Evolutionary conservation across 2,329 filamentous ascomycete species (phyloP), one percentile per base, ranked within the genome.

Genomic region (Talaromyces piceae): DNA sequence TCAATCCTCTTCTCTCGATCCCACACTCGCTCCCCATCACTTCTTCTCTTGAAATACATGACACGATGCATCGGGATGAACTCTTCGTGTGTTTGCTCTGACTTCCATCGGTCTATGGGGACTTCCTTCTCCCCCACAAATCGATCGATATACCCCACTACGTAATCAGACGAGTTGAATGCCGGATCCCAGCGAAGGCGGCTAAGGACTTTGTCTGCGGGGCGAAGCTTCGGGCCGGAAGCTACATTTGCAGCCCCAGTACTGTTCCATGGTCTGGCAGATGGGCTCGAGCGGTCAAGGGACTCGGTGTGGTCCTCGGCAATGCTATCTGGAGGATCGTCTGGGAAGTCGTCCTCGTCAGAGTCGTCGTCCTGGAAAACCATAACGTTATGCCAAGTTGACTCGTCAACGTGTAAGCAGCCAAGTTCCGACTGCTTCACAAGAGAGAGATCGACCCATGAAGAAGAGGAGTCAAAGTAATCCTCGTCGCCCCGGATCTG

Each of bases 21-120:
- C 77, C 78, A 81, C 2, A 80, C 68, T 28, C 72, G 57, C 22
- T 70, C 68, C 16, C 64, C 69, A 45, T 67, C 58, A 5, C 58
- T 59, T 27, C 60, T 64, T 54, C 67, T 67, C 55, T 71, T 74
- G 56, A 79, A 74, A 54, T 77, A 75, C 50, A 76, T 53, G 16
- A 81, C 74, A 2, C 77, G 70, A 63, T 80, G 77, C 56, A 75
- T 71, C 3, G 78, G 78, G 51, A 80, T 78, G 51, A 79, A 80
- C 44, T 80, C 77, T 53, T 80, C 76, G 25, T 80, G 64, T 8
- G 77, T 79, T 27, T 72, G 70, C 45, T 78, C 76, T 16, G 67
- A 72, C 58, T 77, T 76, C 77, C 77, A 80, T n/a, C 65, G 67
- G 43, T 70, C 67, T 3, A 79, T 61, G 7, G 64, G 58, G 9